Evolutionary conservation across 257 asterid species (phyloP).

Genomic region (Buddleja alternifolia): DNA sequence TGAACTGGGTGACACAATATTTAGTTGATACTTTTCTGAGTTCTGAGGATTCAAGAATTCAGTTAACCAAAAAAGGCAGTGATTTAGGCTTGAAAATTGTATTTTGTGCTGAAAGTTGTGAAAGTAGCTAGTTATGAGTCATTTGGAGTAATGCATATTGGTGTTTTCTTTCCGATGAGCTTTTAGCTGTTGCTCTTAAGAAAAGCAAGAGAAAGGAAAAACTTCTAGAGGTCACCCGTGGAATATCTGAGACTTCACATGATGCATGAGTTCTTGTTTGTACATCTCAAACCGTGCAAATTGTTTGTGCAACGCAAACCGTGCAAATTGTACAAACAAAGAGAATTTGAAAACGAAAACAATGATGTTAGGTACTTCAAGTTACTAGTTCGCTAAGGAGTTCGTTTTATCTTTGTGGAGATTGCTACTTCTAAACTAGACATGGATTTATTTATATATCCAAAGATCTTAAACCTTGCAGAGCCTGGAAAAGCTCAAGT

Average conservation of each 20-base stretch:
- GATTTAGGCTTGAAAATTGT: constrained; percentile 2
- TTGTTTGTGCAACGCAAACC: not conserved
- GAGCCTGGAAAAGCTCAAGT: not conserved
- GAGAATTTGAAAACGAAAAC: too few relatives aligned
- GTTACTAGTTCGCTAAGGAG: not conserved
- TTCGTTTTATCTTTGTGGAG: not conserved
- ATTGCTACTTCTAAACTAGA: constrained; percentile 1
- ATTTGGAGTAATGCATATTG: constrained; percentile 7
- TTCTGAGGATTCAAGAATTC: not conserved
- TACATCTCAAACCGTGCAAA: not conserved
- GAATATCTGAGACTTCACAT: constrained; percentile 10
- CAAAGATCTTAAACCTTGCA: not conserved
- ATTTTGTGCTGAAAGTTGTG: constrained; percentile 4
- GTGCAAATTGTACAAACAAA: not conserved
- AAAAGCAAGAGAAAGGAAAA: not conserved
- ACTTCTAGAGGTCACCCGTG: not conserved
- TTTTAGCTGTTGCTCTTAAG: not conserved
- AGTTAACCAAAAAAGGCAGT: not conserved
- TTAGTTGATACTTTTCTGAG: constrained; percentile 1
- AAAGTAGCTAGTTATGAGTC: constrained; percentile 2
- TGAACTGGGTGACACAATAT: not conserved
- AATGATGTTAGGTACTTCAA: not conserved
- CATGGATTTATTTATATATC: not conserved
- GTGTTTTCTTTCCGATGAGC: not conserved
- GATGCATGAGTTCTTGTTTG: not conserved